Evolutionary conservation across 345 rosid genomes (phyloP), one percentile per base, ranked within the genome.

Genomic region (Gossypium ekmanianum): DNA sequence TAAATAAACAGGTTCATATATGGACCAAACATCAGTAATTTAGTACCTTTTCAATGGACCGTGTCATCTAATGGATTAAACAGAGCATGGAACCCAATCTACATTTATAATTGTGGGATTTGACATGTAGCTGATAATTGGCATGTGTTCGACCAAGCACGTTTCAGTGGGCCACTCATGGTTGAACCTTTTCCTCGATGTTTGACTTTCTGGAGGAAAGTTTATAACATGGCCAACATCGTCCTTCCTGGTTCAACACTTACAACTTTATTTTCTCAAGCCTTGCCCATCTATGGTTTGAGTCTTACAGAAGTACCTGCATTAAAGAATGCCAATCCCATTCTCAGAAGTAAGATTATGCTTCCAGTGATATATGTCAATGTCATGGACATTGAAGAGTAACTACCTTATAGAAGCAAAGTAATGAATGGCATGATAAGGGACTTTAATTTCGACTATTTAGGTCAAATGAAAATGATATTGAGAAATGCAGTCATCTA

Each of bases 261-360:
- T 29, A 5, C 5, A 27, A 69, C 7, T 12, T 27, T 14, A 27
- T 69, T 48, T 16, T 34, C n/a, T 45, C 14, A 34, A 67, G 9
- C 8, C 51, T 43, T 57, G 12, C 50, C 58, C 65, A 7, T 17
- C 22, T 72, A 57, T 4, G 17, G 61, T 39, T 57, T 22, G 72
- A 48, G 16, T 24, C 58, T 48, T 34, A 48, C 65, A 3, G 63
- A 56, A 55, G 51, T 41, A 56, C 75, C 75, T 72, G 75, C 65
- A 72, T 56, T 55, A 20, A 7, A 56, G 11, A 41, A 39, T 12
- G 50, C 56, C 24, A 41, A 72, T 18, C 17, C 9, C 51, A 56
- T 18, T 20, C 18, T 18, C 20, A 14, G 43, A 48, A 68, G n/a
- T 50, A 68, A 50, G 57, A 47, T 68, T 9, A 68, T 0, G 43